These are phyloP conservation scores for Aspergillus fumigatus DNA, from an alignment of 2,329 filamentous ascomycete species.

Conservation along the genomic window DNA sequence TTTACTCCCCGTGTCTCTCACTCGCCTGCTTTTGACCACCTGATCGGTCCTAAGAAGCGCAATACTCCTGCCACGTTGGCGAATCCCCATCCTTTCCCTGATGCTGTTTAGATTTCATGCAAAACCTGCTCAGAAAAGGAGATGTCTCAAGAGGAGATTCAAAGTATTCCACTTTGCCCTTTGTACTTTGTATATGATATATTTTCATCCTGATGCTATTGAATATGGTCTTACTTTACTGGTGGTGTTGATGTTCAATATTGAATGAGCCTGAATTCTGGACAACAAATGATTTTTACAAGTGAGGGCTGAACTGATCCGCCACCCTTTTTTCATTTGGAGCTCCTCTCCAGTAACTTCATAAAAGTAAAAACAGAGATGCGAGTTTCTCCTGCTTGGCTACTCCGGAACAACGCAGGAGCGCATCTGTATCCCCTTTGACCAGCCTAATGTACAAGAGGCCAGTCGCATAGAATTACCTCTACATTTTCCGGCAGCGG, in stretches of 20 bases:
- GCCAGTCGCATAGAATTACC: slow-evolving; percentile 6
- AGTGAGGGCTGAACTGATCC: not conserved
- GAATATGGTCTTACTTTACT: too few relatives aligned
- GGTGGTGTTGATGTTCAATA: too few relatives aligned
- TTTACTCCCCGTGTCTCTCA: slow-evolving; percentile 25
- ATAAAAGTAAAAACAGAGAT: slow-evolving; percentile 5
- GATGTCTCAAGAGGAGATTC: not conserved
- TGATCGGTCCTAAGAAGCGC: slow-evolving; percentile 12
- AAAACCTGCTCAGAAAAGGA: not conserved
- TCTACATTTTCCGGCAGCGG: slow-evolving; percentile 1
- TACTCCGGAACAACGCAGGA: not conserved
- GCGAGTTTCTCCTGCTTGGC: not conserved
- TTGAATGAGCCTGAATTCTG: too few relatives aligned
- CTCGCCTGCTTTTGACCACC: slow-evolving; percentile 28
- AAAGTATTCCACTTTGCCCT: not conserved
- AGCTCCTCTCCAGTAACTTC: not conserved
- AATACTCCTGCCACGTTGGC: slow-evolving; percentile 15
- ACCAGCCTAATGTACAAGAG: slow-evolving; percentile 8
- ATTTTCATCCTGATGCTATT: too few relatives aligned
- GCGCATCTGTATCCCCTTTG: slow-evolving; percentile 5
- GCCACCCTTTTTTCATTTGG: not conserved
- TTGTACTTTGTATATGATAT: not conserved
- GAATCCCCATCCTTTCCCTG: slow-evolving; percentile 21
- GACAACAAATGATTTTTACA: too few relatives aligned
- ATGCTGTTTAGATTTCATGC: slow-evolving; percentile 8